Evolutionary conservation across 495 filamentous ascomycete genomes (phyloP).

Genomic region (Podospora tetraspora): DNA sequence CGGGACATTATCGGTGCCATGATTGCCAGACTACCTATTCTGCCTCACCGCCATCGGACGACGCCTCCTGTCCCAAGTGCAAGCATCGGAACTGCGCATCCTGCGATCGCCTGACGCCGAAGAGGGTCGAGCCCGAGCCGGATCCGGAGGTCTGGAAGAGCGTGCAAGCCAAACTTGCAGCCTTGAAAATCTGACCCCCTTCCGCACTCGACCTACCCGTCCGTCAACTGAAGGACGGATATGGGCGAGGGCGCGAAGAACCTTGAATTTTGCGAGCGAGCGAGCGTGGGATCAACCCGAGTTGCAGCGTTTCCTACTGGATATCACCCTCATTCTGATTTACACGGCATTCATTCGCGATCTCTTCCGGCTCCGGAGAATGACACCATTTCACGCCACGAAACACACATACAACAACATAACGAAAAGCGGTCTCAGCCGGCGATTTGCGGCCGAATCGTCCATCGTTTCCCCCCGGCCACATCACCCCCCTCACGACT

Average conservation of each 20-base stretch:
- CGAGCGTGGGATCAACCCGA: background rate
- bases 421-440: background rate
- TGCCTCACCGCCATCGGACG: conserved; percentile 33
- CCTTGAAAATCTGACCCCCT: conserved; percentile 23
- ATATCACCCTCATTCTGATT: conserved; percentile 3
- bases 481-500: conserved; percentile 3
- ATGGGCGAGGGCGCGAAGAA: background rate
- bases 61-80: conserved; percentile 56
- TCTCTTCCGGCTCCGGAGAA: conserved; percentile 2
- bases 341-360: conserved; percentile 11
- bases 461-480: conserved; percentile 2
- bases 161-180: conserved; percentile 54
- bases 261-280: conserved; percentile 4
- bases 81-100: conserved; percentile 49
- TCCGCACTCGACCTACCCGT: background rate
- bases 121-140: conserved; percentile 55
- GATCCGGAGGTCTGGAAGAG: conserved; percentile 60
- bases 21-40: conserved; percentile 55
- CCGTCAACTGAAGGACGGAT: background rate
- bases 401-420: background rate
- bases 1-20: conserved; percentile 56
- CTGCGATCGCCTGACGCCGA: conserved; percentile 47
- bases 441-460: conserved; percentile 3
- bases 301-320: conserved; percentile 2
- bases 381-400: conserved; percentile 5